Evolutionary conservation across 2,329 filamentous ascomycete species (phyloP).

Genomic region (Aspergillus brunneoviolaceus): DNA sequence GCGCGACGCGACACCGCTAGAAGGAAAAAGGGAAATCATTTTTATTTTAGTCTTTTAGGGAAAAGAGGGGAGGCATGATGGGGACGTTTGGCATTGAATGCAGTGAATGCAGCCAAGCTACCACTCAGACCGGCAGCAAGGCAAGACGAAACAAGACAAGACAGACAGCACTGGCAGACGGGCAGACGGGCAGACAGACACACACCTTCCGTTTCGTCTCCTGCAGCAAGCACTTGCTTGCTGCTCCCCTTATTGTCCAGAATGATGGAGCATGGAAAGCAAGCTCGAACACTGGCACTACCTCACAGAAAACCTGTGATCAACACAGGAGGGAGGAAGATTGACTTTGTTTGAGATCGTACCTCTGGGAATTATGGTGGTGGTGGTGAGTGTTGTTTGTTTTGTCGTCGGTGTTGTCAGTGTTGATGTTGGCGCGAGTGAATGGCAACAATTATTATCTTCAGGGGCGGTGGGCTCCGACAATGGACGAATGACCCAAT

Average conservation of each 20-base stretch:
- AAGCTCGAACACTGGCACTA: constrained; percentile 28
- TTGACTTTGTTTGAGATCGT: constrained; percentile 10
- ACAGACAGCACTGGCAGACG: too few relatives aligned
- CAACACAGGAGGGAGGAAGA: constrained; percentile 17
- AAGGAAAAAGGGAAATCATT: background rate
- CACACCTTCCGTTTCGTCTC: constrained; percentile 49
- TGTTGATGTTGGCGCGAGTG: background rate
- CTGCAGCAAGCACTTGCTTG: constrained; percentile 51
- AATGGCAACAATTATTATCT: constrained; percentile 14
- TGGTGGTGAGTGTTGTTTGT: constrained; percentile 1
- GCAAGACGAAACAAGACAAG: too few relatives aligned
- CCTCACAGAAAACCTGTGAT: constrained; percentile 30
- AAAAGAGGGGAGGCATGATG: background rate
- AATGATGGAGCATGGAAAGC: constrained; percentile 50
- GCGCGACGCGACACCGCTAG: too few relatives aligned
- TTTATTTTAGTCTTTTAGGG: background rate
- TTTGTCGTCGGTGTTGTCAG: constrained; percentile 2
- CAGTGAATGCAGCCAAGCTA: constrained; percentile 9
- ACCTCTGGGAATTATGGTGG: constrained; percentile 8
- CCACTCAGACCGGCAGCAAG: constrained; percentile 3
- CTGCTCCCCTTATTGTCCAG: constrained; percentile 45
- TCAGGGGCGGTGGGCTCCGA: constrained; percentile 19
- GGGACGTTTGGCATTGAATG: constrained; percentile 3
- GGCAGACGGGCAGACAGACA: constrained; percentile 15
- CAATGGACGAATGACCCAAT: constrained; percentile 6